These are phyloP conservation scores for Lepidium africanum DNA, from an alignment of 345 rosid genomes.

Conservation along the genomic window DNA sequence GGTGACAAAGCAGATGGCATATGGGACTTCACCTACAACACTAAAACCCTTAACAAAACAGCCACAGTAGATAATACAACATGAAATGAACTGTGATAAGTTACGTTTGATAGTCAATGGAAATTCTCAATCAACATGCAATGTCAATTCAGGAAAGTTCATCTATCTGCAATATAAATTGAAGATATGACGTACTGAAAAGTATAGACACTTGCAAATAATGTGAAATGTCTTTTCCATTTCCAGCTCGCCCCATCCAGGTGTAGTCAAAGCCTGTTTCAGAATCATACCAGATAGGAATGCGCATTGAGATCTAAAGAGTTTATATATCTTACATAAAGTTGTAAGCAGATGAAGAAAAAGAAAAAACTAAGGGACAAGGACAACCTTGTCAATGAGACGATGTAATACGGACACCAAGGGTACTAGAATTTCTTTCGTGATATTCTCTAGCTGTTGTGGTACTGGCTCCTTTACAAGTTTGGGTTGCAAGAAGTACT, in stretches of 20 bases:
- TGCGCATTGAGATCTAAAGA: constrained; percentile 1
- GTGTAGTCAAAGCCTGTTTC: constrained; percentile 45
- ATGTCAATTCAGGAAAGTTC: not conserved
- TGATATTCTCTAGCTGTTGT: constrained; percentile 58
- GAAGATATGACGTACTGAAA: constrained; percentile 49
- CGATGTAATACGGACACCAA: constrained; percentile 47
- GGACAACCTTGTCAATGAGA: constrained; percentile 58
- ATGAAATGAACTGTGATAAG: constrained; percentile 4
- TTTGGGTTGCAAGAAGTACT: constrained; percentile 85
- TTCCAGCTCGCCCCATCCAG: constrained; percentile 34
- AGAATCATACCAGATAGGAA: constrained; percentile 24
- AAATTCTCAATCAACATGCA: constrained; percentile 10
- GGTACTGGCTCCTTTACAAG: constrained; percentile 80
- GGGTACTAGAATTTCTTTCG: constrained; percentile 62
- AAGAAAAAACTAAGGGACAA: constrained; percentile 4
- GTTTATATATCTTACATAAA: constrained; percentile 1
- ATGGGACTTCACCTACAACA: constrained; percentile 66
- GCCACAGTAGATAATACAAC: constrained; percentile 14
- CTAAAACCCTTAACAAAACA: constrained; percentile 26
- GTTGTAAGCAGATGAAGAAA: constrained; percentile 3
- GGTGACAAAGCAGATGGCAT: constrained; percentile 71
- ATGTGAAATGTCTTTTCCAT: constrained; percentile 53
- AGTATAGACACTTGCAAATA: constrained; percentile 69
- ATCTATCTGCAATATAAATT: not conserved
- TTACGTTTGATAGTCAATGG: not conserved